These are phyloP conservation scores for Daphne laureola DNA, from an alignment of 441 rosid species.

Conservation along the genomic window DNA sequence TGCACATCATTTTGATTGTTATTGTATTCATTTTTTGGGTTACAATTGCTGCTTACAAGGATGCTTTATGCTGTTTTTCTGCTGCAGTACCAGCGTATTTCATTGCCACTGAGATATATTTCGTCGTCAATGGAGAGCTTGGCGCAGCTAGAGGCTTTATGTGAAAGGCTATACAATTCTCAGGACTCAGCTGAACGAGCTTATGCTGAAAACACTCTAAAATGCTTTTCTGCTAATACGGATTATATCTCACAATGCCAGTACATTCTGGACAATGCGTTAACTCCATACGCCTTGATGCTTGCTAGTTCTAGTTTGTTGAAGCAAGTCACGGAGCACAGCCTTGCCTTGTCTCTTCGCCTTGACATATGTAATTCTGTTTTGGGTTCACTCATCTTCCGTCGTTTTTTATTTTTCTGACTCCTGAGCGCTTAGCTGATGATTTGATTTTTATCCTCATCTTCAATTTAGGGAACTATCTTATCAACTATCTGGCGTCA, in stretches of 20 bases:
- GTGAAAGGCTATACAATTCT: conserved; percentile 94
- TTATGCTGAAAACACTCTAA: conserved; percentile 87
- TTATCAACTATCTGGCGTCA: conserved; percentile 79
- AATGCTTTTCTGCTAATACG: conserved; percentile 80
- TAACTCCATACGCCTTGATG: conserved; percentile 95
- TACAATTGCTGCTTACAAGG: too few species aligned
- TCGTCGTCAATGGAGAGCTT: conserved; percentile 62
- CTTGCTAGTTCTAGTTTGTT: conserved; percentile 97
- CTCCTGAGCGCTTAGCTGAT: conserved; percentile 3
- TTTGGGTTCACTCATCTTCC: conserved; percentile 9
- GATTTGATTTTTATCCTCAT: neutral
- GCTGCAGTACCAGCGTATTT: too few species aligned
- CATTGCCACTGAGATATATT: too few species aligned
- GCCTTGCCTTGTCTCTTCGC: conserved; percentile 79
- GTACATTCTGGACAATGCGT: conserved; percentile 93
- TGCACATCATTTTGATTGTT: too few species aligned
- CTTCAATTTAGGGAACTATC: conserved; percentile 50
- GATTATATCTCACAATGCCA: conserved; percentile 97
- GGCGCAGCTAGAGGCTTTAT: conserved; percentile 93
- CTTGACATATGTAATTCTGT: conserved; percentile 74
- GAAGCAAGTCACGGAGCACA: conserved; percentile 97
- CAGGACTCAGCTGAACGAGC: conserved; percentile 90
- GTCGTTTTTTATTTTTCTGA: conserved; percentile 10
- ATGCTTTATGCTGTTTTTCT: too few species aligned
- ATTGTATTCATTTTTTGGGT: too few species aligned